Base-by-base conservation (phyloP, 768 basidiomycete species). In the Erythrobasidium yunnanense region DNA sequence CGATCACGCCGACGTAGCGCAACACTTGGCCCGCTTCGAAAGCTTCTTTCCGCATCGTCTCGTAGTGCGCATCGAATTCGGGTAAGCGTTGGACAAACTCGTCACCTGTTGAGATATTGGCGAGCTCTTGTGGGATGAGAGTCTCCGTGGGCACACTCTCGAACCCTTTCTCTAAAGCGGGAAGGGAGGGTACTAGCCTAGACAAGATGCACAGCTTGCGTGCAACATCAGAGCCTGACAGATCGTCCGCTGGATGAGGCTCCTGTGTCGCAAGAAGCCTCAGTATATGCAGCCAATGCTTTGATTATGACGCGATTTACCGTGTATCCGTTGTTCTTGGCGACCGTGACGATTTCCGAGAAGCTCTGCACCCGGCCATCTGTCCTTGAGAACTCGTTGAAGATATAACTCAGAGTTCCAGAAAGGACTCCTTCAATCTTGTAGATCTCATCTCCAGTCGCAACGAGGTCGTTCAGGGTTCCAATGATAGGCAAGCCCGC, bases 341-440 rank as follows among this genome's bases (percentile, higher is more conserved):
- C 95, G 35, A 84, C 76, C 66, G 83, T 83, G 62, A 99, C 93
- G 34, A 97, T 85, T 25, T 88, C 85, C 3, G 90, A 93, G 78
- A 99, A 97, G 70, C 76, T 78, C 63, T 76, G 71, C 2, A 60
- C 75, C n/a, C 63, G 57, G 7, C 42, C 65, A 15, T 30, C 53
- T 1, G 57, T 29, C 50, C 81, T 80, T 1, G 88, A 85, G 78
- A 91, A 89, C 69, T 90, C 85, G 78, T 97, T 97, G 82, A 99
- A 99, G 78, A 99, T 97, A 79, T 97, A 99, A 75, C 87, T 90
- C 81, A 99, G 84, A 1, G 95, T 99, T 7, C 95, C 95, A 3
- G 88, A 91, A 77, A 99, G 89, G 22, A 97, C 95, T 38, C 95
- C 95, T 76, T 99, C 95, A 70, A 97, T 88, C 80, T 89, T 93